Base-by-base conservation (phyloP, 2,329 filamentous ascomycete genomes). In the Sarocladium brachiariae region DNA sequence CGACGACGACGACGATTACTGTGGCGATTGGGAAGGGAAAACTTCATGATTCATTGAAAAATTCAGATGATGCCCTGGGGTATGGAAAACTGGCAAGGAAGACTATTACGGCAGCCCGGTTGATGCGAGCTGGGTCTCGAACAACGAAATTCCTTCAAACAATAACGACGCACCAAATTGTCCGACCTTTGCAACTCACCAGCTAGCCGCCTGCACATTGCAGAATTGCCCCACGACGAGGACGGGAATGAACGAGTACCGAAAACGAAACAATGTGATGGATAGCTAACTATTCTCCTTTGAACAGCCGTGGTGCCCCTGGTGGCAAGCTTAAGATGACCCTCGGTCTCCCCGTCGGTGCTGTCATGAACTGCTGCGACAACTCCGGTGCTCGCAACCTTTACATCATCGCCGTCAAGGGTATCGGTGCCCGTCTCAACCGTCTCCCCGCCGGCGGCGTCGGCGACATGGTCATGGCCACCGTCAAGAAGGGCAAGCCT, bases 281-380 rank as follows among this genome's bases (percentile, higher is more conserved):
- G 25, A 47, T 30, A 7, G 27, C 24, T 47, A 19, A 47, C 43
- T 23, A 8, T 4, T 21, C 21, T 18, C 27, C 49, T 46, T 50
- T 59, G 63, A 27, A 58, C 64, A 85, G 81, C 61, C 81, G 89
- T 83, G 88, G 87, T 87, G 87, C 89, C 82, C 87, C 91, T 70
- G 93, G 93, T 84, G 95, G 95, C 88, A 99, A 99, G 88, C 88
- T 97, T 70, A 97, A 96, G 88, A 99, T 99, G 93, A 96, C 93
- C 75, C 89, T 99, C 77, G 93, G 89, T 96, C 90, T 99, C 70
- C 93, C 93, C 78, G 90, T 96, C 91, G 93, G 93, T 76, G 93
- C 93, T 71, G 92, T 97, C 77, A 95, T 99, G 89, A 99, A 99
- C 84, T 99, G 93, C 86, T 89, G 86, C 73, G 93, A 99, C 83